A percentile compares a stretch with the other conserved stretches of the same genome.
These are phyloP conservation scores for Casuarina glauca DNA, from an alignment of 306 rosid genomes.

Conservation along the genomic window DNA sequence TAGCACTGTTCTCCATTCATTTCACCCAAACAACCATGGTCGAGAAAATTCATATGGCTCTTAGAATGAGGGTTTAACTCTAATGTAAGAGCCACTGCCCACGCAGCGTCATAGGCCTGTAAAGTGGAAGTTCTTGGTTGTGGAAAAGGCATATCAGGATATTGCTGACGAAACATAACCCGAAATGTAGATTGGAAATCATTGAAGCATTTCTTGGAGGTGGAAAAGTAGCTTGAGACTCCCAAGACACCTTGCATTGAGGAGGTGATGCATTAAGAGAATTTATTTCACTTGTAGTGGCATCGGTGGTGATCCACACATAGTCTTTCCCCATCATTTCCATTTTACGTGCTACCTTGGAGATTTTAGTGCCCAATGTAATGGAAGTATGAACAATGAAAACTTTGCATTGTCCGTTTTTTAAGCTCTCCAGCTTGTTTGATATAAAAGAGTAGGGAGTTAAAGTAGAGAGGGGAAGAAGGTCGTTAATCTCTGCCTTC, in stretches of 20 bases:
- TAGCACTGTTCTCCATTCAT: background rate
- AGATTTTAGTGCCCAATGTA: conserved; percentile 3
- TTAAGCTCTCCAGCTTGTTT: background rate
- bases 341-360: background rate
- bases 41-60: too few relatives aligned
- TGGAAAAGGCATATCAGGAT: background rate
- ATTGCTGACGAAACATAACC: background rate
- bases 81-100: conserved; percentile 5
- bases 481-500: background rate
- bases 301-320: conserved; percentile 11
- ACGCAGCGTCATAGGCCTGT: conserved; percentile 7
- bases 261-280: background rate
- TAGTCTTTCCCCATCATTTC: conserved; percentile 8
- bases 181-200: background rate
- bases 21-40: background rate
- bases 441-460: background rate
- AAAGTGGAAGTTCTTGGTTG: background rate
- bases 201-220: background rate
- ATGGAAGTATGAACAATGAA: conserved; percentile 20
- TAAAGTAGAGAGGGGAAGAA: conserved; percentile 1
- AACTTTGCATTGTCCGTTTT: conserved; percentile 11
- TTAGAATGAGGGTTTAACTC: background rate
- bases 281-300: background rate
- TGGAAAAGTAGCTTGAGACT: background rate
- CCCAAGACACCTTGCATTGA: conserved; percentile 12